A percentile compares a stretch with the other conserved stretches of the same genome.
These are phyloP conservation scores for Truncatella angustata DNA, from an alignment of 2,329 filamentous ascomycete genomes.

Conservation along the genomic window DNA sequence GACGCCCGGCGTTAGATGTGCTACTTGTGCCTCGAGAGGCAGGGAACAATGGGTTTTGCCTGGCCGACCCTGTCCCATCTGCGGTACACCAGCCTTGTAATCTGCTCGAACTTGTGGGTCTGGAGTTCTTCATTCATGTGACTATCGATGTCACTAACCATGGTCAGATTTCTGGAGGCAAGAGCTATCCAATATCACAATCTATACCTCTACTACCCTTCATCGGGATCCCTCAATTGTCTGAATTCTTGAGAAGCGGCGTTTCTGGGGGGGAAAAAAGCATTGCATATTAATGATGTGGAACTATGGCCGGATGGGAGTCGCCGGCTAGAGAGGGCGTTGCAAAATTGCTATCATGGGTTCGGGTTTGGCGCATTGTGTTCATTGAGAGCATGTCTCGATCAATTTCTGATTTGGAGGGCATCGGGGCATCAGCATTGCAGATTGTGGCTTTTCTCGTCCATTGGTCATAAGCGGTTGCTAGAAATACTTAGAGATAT, in stretches of 20 bases:
- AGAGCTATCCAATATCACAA: too few species aligned
- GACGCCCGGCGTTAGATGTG: conserved; percentile 5
- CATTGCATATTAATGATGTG: background rate
- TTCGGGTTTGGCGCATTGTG: too few species aligned
- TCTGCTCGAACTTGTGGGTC: background rate
- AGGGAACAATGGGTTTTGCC: conserved; percentile 11
- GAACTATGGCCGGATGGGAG: background rate
- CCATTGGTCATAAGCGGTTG: background rate
- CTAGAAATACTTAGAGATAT: background rate
- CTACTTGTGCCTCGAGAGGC: conserved; percentile 6
- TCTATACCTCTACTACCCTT: too few species aligned
- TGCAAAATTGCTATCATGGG: too few species aligned
- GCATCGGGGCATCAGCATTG: background rate
- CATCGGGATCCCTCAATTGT: too few species aligned
- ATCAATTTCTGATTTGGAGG: too few species aligned
- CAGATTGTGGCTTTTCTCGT: background rate
- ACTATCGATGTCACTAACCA: too few species aligned
- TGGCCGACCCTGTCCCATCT: conserved; percentile 8
- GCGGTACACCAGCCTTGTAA: conserved; percentile 10
- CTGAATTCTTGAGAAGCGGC: too few species aligned
- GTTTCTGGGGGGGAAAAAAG: background rate
- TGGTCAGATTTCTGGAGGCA: too few species aligned
- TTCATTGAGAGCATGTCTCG: too few species aligned
- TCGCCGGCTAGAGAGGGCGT: too few species aligned
- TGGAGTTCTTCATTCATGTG: background rate